Base-by-base conservation (phyloP, 2,329 filamentous ascomycete genomes). In the Fusarium torulosum region DNA sequence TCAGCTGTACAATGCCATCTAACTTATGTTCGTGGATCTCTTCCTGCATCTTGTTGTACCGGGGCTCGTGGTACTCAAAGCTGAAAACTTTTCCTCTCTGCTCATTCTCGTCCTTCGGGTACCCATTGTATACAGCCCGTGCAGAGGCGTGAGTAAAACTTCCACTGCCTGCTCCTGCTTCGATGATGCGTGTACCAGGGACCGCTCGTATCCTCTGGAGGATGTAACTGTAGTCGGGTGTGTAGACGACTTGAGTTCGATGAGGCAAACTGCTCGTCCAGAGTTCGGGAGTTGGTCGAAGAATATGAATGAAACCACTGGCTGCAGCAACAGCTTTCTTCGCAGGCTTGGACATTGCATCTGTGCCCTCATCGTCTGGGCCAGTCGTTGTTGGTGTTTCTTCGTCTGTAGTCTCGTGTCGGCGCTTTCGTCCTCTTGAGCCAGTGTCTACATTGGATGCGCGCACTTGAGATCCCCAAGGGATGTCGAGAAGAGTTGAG, bases 391-490 rank as follows among this genome's bases (percentile, higher is more conserved):
- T 75, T 21, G 75, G 78, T 62, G 59, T 79, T 74, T 82, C 83
- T 63, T 86, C 85, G 41, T 79, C 81, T 23, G 76, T 76, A 7
- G 75, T 78, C 53, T 82, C 81, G 17, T 82, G 78, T 76, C 89
- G 89, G 54, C 86, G 83, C 78, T 90, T 91, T 51, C 91, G 86
- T 33, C 93, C 93, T 72, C 94, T 85, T n/a, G 93, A 96, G 14
- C 94, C 94, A 0, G 94, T 97, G 74, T 97, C 93, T 57, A 97
- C 94, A 31, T 90, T 88, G 3, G 94, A 97, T 9, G 96, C 96
- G 45, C 93, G 86, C 21, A 98, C 90, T 77, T 98, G 96, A 8
- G 92, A 93, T 27, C 96, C 96, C 95, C 95, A 98, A 41, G 92
- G 91, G 53, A 94, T 83, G 7, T 88, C 84, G 55, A 97, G 85